Evolutionary conservation across 305 asterid genomes (phyloP), one percentile per base, ranked within the genome.

Genomic region (Andrographis paniculata): DNA sequence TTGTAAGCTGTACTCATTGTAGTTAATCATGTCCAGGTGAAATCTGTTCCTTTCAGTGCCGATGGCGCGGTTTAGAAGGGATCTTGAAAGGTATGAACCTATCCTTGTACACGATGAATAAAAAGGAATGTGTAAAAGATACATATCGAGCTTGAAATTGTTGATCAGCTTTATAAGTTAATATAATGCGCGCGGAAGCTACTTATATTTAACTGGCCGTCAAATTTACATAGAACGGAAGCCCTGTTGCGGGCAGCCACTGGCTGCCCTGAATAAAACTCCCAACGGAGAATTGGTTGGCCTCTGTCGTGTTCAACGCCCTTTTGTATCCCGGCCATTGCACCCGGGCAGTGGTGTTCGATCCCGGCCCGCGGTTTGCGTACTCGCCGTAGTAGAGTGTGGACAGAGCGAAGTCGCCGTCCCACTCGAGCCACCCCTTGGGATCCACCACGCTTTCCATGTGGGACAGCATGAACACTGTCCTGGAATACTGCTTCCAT

Each of bases 341-440:
- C 20, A 88, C 97, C 62, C 97, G 59, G 0, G 53, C 70, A 0
- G 48, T 73, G 1, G 97, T 84, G n/a, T 82, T 88, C 1, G 97
- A 75, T 6, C 97, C 95, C 1, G 82, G 83, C 1, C 97, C 97
- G 7, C 87, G 74, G 16, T 88, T 88, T 77, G n/a, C 48, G 10
- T 82, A 88, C 81, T 88, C 97, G 3, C 89, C 89, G 8, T 88
- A 88, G 12, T 73, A 79, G 1, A 77, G 74, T 11, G 93, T 79
- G 9, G 36, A 48, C 50, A 82, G 48, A 0, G 89, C 94, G 22
- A 82, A 82, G 8, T 35, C 52, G 9, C 80, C 87, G 0, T 67
- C 18, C 97, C 97, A 88, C 36, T 81, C 87, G 61, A 83, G 42
- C 82, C 86, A 88, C 4, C 97, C 95, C 0, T 63, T 64, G 0